Evolutionary conservation across 768 basidiomycete genomes (phyloP).

Genomic region (Agaricus bisporus): DNA sequence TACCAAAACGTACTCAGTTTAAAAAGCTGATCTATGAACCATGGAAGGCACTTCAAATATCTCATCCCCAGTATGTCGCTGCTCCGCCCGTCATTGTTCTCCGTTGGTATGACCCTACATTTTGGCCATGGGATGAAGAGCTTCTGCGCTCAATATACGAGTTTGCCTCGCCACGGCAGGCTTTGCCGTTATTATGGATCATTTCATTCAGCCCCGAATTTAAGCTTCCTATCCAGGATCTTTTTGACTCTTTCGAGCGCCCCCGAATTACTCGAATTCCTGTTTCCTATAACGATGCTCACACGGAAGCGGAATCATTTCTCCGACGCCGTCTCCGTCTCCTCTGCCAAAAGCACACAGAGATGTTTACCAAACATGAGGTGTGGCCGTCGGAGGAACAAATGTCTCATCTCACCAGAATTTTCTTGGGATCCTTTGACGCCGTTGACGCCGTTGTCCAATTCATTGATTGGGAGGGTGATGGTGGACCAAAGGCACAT

Average conservation of each 20-base stretch:
- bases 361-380: background rate
- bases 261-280: background rate
- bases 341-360: background rate
- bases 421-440: background rate
- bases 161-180: background rate
- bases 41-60: constrained; percentile 8
- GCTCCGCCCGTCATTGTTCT: background rate
- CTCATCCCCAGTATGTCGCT: constrained; percentile 1
- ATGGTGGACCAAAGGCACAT: background rate
- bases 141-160: background rate
- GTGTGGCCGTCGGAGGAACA: background rate
- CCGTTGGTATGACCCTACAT: background rate
- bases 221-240: too few relatives aligned
- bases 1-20: constrained; percentile 16
- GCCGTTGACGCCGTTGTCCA: background rate
- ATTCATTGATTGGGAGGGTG: background rate
- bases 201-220: background rate
- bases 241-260: background rate
- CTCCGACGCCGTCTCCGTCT: background rate
- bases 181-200: background rate
- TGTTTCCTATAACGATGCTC: background rate
- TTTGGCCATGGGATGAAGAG: background rate
- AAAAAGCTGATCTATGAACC: constrained; percentile 18
- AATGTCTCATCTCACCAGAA: background rate
- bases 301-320: background rate